Evolutionary conservation across 2,329 filamentous ascomycete species (phyloP).

Genomic region (Zasmidium cellare): DNA sequence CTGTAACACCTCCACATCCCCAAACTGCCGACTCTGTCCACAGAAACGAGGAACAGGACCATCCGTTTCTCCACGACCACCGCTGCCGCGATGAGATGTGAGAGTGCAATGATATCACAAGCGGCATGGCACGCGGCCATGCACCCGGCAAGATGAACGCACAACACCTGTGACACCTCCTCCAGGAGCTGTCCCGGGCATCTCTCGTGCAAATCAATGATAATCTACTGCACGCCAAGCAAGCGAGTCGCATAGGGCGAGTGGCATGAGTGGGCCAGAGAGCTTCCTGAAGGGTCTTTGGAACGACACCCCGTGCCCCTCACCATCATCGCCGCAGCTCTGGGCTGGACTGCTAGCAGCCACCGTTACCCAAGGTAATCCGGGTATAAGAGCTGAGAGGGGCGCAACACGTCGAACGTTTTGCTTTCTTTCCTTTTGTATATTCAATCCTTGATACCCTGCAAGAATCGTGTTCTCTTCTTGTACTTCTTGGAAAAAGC

Average conservation of each 20-base stretch:
- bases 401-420: not conserved
- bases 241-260: not conserved
- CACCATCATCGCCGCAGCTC: not conserved
- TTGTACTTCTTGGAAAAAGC: not conserved
- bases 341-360: not conserved
- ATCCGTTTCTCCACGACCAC: too few species aligned
- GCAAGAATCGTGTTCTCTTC: not conserved
- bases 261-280: not conserved
- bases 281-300: not conserved
- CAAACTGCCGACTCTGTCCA: too few species aligned
- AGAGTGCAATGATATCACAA: not conserved
- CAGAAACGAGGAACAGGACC: too few species aligned
- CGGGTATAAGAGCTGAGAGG: conserved; percentile 2
- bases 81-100: too few species aligned
- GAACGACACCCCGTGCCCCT: not conserved
- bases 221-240: not conserved
- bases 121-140: not conserved
- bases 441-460: not conserved
- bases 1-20: too few species aligned
- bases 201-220: not conserved
- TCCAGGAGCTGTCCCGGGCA: not conserved
- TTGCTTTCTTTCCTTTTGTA: not conserved
- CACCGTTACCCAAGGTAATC: not conserved
- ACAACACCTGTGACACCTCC: not conserved
- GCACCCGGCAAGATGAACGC: not conserved